phyloP scores from a whole-genome alignment of 148 eudicot species.

The Amaranthus hypochondriacus region DNA sequence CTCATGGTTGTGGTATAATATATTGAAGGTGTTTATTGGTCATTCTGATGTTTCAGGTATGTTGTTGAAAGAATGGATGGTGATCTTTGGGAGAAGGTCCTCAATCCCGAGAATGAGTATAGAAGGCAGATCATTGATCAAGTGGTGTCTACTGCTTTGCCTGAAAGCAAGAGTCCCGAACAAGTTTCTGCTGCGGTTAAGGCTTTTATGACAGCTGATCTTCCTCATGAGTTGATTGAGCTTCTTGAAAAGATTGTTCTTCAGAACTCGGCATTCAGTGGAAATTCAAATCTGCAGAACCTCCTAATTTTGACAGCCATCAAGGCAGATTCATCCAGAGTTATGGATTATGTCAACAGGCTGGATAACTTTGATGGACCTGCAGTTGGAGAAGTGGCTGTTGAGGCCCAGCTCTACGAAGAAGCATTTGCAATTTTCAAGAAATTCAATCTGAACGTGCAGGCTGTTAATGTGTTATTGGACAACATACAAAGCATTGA shows the following conservation, averaged over 20 bases:
- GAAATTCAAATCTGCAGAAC: conserved; percentile 90
- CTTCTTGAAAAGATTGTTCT: conserved; percentile 97
- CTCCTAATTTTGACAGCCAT: conserved; percentile 95
- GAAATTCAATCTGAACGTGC: conserved; percentile 94
- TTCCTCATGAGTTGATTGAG: conserved; percentile 97
- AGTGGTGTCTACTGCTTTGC: conserved; percentile 98
- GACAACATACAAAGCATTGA: conserved; percentile 75
- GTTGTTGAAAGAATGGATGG: conserved; percentile 96
- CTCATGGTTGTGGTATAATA: background rate
- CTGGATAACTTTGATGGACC: conserved; percentile 99
- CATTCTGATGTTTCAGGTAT: conserved; percentile 41
- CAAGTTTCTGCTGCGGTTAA: conserved; percentile 99
- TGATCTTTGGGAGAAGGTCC: conserved; percentile 93
- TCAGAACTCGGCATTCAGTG: conserved; percentile 98
- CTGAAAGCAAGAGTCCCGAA: conserved; percentile 99
- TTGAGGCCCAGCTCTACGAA: conserved; percentile 89
- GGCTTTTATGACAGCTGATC: conserved; percentile 99
- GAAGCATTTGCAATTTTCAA: conserved; percentile 98
- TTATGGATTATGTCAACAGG: conserved; percentile 92
- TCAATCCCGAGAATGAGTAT: conserved; percentile 87
- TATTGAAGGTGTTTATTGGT: conserved; percentile 12
- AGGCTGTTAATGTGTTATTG: conserved; percentile 85
- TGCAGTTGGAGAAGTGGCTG: conserved; percentile 98
- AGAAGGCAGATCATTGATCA: conserved; percentile 97
- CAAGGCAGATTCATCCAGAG: conserved; percentile 92